A percentile compares a stretch with the other conserved stretches of the same genome.
Conservation (phyloP, 2,329 filamentous ascomycete genomes). For the Claviceps digitariae region DNA sequence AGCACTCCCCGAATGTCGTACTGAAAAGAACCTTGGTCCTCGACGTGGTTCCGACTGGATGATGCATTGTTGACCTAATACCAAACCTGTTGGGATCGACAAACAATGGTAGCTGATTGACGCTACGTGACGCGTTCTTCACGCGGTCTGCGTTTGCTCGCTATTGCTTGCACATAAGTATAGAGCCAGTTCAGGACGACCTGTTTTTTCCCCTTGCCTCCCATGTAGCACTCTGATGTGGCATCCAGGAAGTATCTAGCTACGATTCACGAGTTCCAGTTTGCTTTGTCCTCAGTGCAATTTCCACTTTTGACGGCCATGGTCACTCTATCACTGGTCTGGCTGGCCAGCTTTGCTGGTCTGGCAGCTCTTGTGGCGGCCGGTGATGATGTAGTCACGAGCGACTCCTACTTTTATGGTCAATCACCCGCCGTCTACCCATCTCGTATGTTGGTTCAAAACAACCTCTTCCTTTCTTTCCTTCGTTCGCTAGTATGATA, state of each 20-base stretch:
- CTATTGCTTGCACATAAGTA: background rate
- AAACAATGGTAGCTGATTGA: no score
- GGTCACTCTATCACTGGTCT: background rate
- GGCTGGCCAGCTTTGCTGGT: conserved; percentile 3
- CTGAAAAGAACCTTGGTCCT: background rate
- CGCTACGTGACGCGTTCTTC: background rate
- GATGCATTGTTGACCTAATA: background rate
- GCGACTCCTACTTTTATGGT: conserved; percentile 34
- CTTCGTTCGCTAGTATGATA: background rate
- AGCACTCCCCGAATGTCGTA: no score
- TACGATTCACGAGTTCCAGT: background rate
- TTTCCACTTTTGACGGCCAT: background rate
- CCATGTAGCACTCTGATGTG: background rate
- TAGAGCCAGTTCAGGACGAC: background rate
- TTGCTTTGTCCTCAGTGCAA: background rate
- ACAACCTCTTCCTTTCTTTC: background rate
- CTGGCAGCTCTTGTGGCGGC: conserved; percentile 4
- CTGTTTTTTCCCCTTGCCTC: background rate
- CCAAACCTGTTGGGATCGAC: no score
- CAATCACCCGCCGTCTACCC: conserved; percentile 37
- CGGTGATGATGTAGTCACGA: conserved; percentile 18
- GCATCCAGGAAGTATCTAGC: background rate
- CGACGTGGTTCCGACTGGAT: background rate
- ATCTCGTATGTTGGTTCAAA: conserved; percentile 30
- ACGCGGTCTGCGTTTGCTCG: background rate